phyloP scores from a whole-genome alignment of 495 filamentous ascomycete species.

The Talaromyces liani region DNA sequence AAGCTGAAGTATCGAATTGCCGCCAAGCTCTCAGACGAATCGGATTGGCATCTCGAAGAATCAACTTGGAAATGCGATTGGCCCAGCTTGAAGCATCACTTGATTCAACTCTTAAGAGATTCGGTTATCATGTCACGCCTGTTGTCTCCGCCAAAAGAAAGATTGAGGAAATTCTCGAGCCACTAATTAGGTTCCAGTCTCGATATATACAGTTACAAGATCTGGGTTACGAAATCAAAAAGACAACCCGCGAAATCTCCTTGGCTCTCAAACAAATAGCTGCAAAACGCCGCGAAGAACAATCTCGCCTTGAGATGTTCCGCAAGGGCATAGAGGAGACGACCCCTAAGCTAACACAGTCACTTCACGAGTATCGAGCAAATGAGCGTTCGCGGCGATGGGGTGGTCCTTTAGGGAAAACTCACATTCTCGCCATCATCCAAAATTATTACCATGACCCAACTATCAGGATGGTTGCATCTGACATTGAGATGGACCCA shows the following conservation, averaged over 20 bases:
- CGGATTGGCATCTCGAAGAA: neutral
- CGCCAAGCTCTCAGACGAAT: slow-evolving; percentile 2
- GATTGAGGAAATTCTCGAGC: neutral
- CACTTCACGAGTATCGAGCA: neutral
- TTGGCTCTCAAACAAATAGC: neutral
- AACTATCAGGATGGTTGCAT: neutral
- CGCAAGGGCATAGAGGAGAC: neutral
- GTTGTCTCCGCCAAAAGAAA: neutral
- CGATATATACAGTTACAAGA: neutral
- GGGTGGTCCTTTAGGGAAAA: neutral
- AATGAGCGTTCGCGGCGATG: neutral
- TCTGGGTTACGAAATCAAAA: neutral
- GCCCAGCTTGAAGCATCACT: neutral
- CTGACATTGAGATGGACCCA: neutral
- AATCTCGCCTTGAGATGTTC: neutral
- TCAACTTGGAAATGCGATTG: neutral
- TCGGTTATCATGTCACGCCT: neutral
- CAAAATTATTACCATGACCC: neutral
- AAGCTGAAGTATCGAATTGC: neutral
- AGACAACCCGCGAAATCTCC: neutral
- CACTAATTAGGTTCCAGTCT: neutral
- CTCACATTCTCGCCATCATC: neutral
- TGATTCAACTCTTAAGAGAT: neutral
- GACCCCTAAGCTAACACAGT: neutral
- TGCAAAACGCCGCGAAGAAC: neutral